These are phyloP conservation scores for Hymenoscyphus fraxineus DNA, from an alignment of 2,329 filamentous ascomycete species.

Conservation along the genomic window DNA sequence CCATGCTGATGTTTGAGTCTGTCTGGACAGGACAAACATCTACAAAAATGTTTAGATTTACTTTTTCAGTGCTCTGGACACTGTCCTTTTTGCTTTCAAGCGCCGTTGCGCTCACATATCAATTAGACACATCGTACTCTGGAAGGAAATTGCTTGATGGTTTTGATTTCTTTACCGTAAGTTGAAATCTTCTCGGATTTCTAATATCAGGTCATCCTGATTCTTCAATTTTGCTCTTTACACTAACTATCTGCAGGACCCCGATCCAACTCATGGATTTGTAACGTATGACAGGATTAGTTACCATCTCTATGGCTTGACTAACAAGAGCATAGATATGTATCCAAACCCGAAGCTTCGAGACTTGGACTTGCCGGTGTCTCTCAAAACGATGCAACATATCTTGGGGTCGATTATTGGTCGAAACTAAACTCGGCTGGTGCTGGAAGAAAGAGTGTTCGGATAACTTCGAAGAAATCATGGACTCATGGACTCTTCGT, in stretches of 20 bases:
- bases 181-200: not conserved
- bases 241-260: conserved; percentile 14
- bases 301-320: conserved; percentile 45
- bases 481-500: conserved; percentile 68
- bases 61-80: not conserved
- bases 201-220: too few species aligned
- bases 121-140: conserved; percentile 19
- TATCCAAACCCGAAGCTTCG: conserved; percentile 30
- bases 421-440: conserved; percentile 39
- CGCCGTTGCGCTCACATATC: conserved; percentile 10
- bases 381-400: conserved; percentile 46
- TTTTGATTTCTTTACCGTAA: conserved; percentile 50
- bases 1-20: not conserved
- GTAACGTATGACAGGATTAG: conserved; percentile 55
- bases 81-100: conserved; percentile 6
- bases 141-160: conserved; percentile 39
- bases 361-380: conserved; percentile 40
- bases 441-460: conserved; percentile 59
- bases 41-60: not conserved
- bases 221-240: not conserved
- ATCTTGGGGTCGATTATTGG: conserved; percentile 64
- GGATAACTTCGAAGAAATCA: conserved; percentile 60
- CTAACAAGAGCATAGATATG: conserved; percentile 49
- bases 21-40: not conserved
- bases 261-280: conserved; percentile 65